These are phyloP conservation scores for Thalassia testudinum DNA, from an alignment of 116 monocot genomes.

Conservation along the genomic window DNA sequence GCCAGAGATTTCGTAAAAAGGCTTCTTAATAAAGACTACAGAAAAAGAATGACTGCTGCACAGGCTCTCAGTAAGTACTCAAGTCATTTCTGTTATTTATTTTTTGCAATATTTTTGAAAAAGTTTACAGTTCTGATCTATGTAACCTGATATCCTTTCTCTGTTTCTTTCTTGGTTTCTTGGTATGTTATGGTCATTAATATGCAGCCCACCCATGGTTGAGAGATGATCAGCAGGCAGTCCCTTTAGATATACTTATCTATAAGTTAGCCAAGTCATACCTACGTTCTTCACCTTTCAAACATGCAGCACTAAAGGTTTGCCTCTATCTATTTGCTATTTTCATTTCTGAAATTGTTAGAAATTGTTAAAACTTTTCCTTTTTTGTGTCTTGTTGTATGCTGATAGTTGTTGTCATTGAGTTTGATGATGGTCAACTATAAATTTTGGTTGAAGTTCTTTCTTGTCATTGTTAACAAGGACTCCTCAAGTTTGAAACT, in stretches of 20 bases:
- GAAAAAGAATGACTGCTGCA: constrained; percentile 97
- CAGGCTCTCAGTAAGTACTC: constrained; percentile 71
- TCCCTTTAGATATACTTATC: constrained; percentile 67
- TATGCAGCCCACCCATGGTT: constrained; percentile 92
- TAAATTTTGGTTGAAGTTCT: too few species aligned
- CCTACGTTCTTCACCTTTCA: constrained; percentile 69
- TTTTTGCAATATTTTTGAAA: constrained; percentile 1
- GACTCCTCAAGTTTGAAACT: too few species aligned
- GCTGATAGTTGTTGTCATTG: too few species aligned
- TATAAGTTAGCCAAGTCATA: constrained; percentile 76
- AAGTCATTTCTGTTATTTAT: not conserved
- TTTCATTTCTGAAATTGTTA: not conserved
- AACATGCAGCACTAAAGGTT: constrained; percentile 81
- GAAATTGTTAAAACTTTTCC: too few species aligned
- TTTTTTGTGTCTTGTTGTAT: too few species aligned
- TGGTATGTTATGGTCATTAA: not conserved
- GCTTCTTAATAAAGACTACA: constrained; percentile 90
- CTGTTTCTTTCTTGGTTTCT: too few species aligned
- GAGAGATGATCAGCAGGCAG: constrained; percentile 40
- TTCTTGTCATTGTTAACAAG: too few species aligned
- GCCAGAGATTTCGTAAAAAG: constrained; percentile 91
- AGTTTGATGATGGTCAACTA: too few species aligned
- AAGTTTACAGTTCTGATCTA: too few species aligned
- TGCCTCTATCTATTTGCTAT: not conserved
- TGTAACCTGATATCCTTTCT: too few species aligned